Percentiles rank a stretch among this genome's conserved stretches.
phyloP scores from a whole-genome alignment of 805 yeast genomes.

The Danielia reshetovae region DNA sequence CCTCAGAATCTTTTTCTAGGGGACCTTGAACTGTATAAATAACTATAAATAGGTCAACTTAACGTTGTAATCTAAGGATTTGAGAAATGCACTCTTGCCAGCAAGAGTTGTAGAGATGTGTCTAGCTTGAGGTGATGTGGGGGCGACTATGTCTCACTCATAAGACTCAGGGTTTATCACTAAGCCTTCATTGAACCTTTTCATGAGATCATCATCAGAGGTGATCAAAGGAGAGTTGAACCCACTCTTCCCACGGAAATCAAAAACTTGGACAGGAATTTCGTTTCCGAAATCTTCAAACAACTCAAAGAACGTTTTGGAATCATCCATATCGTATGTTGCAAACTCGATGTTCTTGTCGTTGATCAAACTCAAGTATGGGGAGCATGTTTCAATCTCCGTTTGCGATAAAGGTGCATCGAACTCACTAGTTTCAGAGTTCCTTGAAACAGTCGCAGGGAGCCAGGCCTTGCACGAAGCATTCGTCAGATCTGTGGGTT shows the following conservation, averaged over 20 bases:
- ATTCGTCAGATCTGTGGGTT: background rate
- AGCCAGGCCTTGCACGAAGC: background rate
- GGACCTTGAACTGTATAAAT: too few species aligned
- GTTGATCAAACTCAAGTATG: slow-evolving; percentile 30
- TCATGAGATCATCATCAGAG: slow-evolving; percentile 6
- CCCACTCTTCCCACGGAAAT: slow-evolving; percentile 1
- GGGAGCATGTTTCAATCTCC: slow-evolving; percentile 53
- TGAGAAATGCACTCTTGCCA: background rate
- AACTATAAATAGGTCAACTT: background rate
- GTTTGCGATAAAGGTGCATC: slow-evolving; percentile 43
- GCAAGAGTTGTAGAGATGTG: too few species aligned
- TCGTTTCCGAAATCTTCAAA: slow-evolving; percentile 26
- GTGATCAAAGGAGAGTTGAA: background rate
- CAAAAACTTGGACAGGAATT: slow-evolving; percentile 15
- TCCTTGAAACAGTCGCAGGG: background rate
- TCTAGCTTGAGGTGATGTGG: too few species aligned
- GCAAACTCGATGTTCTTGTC: slow-evolving; percentile 29
- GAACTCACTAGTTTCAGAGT: background rate
- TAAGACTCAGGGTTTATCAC: slow-evolving; percentile 7
- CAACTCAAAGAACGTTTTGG: slow-evolving; percentile 14
- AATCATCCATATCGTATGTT: slow-evolving; percentile 21
- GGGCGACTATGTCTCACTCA: background rate
- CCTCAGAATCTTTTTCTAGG: slow-evolving; percentile 45
- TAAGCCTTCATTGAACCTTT: slow-evolving; percentile 9
- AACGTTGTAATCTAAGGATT: background rate